phyloP scores from a whole-genome alignment of 2,329 filamentous ascomycete genomes.

The Talaromyces sp. region DNA sequence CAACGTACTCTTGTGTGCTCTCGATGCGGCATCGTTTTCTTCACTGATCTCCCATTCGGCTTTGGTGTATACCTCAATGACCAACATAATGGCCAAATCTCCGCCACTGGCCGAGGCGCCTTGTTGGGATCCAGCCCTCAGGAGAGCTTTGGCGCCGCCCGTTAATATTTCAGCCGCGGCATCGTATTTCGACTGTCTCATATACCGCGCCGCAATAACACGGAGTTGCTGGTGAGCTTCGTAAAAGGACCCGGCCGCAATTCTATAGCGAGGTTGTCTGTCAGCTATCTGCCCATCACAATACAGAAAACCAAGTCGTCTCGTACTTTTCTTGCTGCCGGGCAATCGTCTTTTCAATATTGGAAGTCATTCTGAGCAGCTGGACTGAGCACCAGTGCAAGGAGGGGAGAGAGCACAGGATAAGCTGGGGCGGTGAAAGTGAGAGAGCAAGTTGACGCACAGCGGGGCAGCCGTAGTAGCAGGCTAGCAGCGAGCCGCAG shows the following conservation, averaged over 20 bases:
- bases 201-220: conserved; percentile 88
- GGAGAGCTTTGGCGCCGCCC: conserved; percentile 75
- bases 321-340: conserved; percentile 70
- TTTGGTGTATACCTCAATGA: conserved; percentile 88
- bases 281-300: conserved; percentile 15
- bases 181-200: conserved; percentile 78
- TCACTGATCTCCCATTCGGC: conserved; percentile 64
- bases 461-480: not conserved
- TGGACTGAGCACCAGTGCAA: not conserved
- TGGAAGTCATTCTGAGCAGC: conserved; percentile 32
- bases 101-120: conserved; percentile 92
- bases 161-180: conserved; percentile 84
- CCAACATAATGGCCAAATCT: conserved; percentile 78
- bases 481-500: not conserved
- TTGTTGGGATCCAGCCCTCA: conserved; percentile 60
- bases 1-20: conserved; percentile 56
- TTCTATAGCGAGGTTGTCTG: conserved; percentile 47
- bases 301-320: conserved; percentile 1
- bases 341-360: conserved; percentile 66
- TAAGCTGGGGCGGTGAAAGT: not conserved
- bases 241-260: conserved; percentile 88
- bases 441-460: not conserved
- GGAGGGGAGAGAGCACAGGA: no score
- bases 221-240: conserved; percentile 98
- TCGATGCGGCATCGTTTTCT: conserved; percentile 55